Evolutionary conservation across 2,329 filamentous ascomycete species (phyloP).

Genomic region (Neurospora sp.): DNA sequence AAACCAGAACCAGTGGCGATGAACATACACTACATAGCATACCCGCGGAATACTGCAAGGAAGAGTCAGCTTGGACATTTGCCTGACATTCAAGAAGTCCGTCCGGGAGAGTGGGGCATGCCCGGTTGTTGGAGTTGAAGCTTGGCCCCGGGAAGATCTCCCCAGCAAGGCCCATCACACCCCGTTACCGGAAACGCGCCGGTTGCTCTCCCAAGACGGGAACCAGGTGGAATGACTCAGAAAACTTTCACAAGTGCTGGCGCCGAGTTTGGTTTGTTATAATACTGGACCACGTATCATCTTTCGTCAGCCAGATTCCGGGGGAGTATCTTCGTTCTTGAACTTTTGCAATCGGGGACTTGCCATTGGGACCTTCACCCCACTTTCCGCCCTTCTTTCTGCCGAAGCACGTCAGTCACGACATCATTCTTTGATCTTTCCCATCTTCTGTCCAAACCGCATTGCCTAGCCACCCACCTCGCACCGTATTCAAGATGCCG

Average conservation of each 20-base stretch:
- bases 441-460: not conserved
- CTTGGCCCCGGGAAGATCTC: not conserved
- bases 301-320: not conserved
- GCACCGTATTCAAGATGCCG: slow-evolving; percentile 18
- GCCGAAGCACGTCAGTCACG: not conserved
- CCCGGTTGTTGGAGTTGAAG: not conserved
- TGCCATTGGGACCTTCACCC: not conserved
- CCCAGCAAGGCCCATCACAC: not conserved
- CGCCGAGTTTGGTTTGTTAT: not conserved
- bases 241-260: not conserved
- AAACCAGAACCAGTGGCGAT: not conserved
- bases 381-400: not conserved
- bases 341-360: not conserved
- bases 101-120: not conserved
- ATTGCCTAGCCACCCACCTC: slow-evolving; percentile 1
- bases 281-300: not conserved
- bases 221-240: not conserved
- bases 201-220: not conserved
- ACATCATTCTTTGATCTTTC: not conserved
- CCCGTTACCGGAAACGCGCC: not conserved
- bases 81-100: not conserved
- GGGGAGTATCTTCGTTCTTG: not conserved
- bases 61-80: not conserved
- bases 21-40: not conserved
- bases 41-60: not conserved